Percentiles rank a stretch among this genome's conserved stretches.
Conservation (phyloP, 1,284 basidiomycete species). For the Tetrapyrgos nigripes region DNA sequence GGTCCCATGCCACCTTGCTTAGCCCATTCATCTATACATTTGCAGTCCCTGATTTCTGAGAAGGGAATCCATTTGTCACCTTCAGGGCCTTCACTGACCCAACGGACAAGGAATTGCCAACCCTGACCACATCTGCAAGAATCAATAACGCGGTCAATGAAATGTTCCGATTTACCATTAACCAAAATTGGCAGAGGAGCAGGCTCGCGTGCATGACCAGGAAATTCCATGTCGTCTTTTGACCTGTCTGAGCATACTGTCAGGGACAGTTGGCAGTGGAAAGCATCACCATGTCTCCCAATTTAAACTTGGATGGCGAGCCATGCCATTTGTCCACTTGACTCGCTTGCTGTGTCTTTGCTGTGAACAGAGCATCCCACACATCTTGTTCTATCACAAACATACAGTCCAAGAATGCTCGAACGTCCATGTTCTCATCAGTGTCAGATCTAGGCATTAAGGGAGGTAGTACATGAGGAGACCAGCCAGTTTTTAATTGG, state of each 20-base stretch:
- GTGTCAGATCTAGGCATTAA: not conserved
- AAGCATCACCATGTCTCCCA: slow-evolving; percentile 19
- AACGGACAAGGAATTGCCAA: too few species aligned
- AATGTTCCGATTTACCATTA: too few species aligned
- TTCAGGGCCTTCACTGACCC: too few species aligned
- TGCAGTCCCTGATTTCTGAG: too few species aligned
- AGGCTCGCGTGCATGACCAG: not conserved
- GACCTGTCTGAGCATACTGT: slow-evolving; percentile 7
- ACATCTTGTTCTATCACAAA: slow-evolving; percentile 13
- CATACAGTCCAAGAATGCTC: not conserved
- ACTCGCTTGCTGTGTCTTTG: slow-evolving; percentile 27
- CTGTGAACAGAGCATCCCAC: slow-evolving; percentile 25
- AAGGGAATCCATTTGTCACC: too few species aligned
- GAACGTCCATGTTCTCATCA: not conserved
- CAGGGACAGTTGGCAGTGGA: not conserved
- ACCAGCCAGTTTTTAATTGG: slow-evolving; percentile 17
- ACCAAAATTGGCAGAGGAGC: too few species aligned
- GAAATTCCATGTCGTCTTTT: slow-evolving; percentile 18
- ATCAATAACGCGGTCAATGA: too few species aligned
- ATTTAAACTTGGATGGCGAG: slow-evolving; percentile 14
- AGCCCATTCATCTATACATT: too few species aligned
- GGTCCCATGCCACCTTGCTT: too few species aligned
- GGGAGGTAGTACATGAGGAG: slow-evolving; percentile 11
- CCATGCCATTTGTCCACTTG: slow-evolving; percentile 22
- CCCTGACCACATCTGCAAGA: too few species aligned